A percentile compares a stretch with the other conserved stretches of the same genome.
Evolutionary conservation across 306 rosid species (phyloP).

Genomic region (Cicer arietinum): DNA sequence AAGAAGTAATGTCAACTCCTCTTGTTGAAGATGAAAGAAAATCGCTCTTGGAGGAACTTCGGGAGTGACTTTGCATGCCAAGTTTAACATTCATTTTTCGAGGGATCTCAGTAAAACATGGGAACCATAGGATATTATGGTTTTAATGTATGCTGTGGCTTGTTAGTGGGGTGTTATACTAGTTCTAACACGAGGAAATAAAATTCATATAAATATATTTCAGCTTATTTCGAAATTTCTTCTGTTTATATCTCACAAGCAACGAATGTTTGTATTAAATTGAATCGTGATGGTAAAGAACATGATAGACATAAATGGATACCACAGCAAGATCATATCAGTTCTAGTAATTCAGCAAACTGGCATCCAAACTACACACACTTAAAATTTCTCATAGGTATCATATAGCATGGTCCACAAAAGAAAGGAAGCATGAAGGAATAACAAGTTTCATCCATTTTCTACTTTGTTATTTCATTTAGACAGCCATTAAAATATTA

Average conservation of each 20-base stretch:
- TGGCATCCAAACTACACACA: background rate
- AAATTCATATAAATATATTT: slow-evolving; percentile 30
- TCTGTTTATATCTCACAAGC: slow-evolving; percentile 14
- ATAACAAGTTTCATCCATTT: background rate
- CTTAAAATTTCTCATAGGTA: background rate
- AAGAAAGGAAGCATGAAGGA: background rate
- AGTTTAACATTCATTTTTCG: slow-evolving; percentile 24
- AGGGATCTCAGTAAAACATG: slow-evolving; percentile 17
- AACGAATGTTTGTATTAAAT: background rate
- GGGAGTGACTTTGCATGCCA: slow-evolving; percentile 37
- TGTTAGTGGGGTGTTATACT: slow-evolving; percentile 20
- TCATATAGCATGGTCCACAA: background rate
- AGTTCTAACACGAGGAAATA: slow-evolving; percentile 19
- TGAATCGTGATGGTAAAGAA: slow-evolving; percentile 1
- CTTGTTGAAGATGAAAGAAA: slow-evolving; percentile 34
- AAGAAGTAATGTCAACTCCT: slow-evolving; percentile 7
- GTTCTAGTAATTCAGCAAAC: background rate
- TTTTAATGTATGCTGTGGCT: slow-evolving; percentile 10
- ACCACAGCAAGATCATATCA: background rate
- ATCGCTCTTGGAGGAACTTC: slow-evolving; percentile 2
- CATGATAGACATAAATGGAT: background rate
- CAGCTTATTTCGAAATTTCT: slow-evolving; percentile 24
- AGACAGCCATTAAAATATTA: too few species aligned
- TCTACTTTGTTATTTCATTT: too few species aligned
- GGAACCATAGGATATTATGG: background rate